Percentiles rank a stretch among this genome's conserved stretches.
These are phyloP conservation scores for Shiraia sp. DNA, from an alignment of 2,329 filamentous ascomycete species.

Conservation along the genomic window DNA sequence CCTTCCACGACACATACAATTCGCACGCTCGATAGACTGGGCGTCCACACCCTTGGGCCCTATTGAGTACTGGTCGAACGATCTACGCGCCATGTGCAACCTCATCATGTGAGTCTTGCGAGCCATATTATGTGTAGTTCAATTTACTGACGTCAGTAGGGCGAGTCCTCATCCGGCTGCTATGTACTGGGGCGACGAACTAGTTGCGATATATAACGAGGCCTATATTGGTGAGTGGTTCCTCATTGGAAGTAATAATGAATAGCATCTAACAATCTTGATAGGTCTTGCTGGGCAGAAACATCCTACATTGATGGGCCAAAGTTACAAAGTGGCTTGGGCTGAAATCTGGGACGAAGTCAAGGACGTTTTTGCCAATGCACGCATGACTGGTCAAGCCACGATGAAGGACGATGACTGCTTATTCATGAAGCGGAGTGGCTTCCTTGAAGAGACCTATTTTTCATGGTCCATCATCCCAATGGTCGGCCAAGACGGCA, in stretches of 20 bases:
- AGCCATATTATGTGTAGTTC: constrained; percentile 7
- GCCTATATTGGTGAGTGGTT: constrained; percentile 56
- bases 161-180: constrained; percentile 60
- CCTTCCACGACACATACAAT: constrained; percentile 71
- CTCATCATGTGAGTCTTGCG: constrained; percentile 65
- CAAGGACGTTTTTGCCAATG: constrained; percentile 68
- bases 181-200: constrained; percentile 78
- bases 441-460: constrained; percentile 76
- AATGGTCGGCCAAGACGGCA: constrained; percentile 72
- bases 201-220: constrained; percentile 72
- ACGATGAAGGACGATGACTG: constrained; percentile 85
- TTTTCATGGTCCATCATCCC: constrained; percentile 85
- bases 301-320: constrained; percentile 76
- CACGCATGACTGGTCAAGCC: constrained; percentile 71
- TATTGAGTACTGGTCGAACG: constrained; percentile 72
- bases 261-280: too few species aligned
- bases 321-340: constrained; percentile 70
- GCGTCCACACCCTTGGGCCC: constrained; percentile 72
- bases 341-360: constrained; percentile 74
- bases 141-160: constrained; percentile 15
- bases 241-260: too few species aligned
- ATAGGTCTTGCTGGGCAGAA: constrained; percentile 70
- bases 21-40: constrained; percentile 75
- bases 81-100: constrained; percentile 78
- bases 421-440: constrained; percentile 70